Evolutionary conservation across 371 early-diverging fungal genomes (phyloP), one percentile per base, ranked within the genome.

Genomic region (Syncephalastrum sp.): DNA sequence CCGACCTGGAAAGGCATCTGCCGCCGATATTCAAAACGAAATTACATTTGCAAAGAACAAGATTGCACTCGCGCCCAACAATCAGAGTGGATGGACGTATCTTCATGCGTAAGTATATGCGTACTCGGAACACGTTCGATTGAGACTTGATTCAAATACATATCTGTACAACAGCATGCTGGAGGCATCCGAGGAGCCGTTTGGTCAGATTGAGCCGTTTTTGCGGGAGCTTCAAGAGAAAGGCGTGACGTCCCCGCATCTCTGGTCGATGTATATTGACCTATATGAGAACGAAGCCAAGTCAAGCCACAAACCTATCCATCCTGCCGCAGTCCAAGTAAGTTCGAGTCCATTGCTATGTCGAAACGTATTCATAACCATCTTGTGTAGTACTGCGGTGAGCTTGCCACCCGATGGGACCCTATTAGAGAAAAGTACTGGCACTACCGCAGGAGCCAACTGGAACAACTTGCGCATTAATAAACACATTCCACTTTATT

Each of bases 1-100:
- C 5, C 61, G 79, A 42, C 85, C 87, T 5, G 63, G 64, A 1
- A 49, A 64, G 0, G 61, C 74, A 24, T 59, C 70, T 2, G 73
- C 70, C 1, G 82, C 73, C 19, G 59, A 56, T 7, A 56, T 91
- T 13, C 54, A 73, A 19, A 54, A 48, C 3, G 96, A 97, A 63
- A 76, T 93, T 65, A 84, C 85, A 2, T 93, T 87, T 57, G 62
- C 85, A 3, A 69, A 86, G 43, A 68, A 74, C 45, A 88, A 86
- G 68, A 92, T 95, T 50, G 61, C 62, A 13, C 57, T 84, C 45
- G 90, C 95, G 15, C 96, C 97, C 1, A 84, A 85, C 54, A 97
- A 97, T 66, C 87, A 92, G 54, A 91, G 94, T 60, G 86, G 95
- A 47, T 97, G 96, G 96, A 70, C 84, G 25, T 97, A 95, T 61